Base-by-base conservation (phyloP, 2,329 filamentous ascomycete genomes). In the Penicillium digitatum region DNA sequence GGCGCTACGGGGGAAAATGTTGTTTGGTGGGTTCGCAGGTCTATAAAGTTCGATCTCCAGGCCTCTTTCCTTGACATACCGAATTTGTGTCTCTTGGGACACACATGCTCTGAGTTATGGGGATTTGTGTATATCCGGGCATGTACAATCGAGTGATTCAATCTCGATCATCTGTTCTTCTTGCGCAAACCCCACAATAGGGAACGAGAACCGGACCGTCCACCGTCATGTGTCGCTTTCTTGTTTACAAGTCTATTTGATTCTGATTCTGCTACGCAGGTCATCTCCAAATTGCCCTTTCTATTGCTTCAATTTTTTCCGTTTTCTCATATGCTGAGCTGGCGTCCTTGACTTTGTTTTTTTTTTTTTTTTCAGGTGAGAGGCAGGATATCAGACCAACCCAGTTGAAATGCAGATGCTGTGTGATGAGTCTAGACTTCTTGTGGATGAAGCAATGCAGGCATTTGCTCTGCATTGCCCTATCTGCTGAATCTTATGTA, bases 1-100 rank as follows among this genome's bases (percentile, higher is more conserved):
- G 70, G 70, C 69, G 70, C 69, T 69, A 64, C 52, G 63, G 69
- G 67, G 63, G 64, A 66, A 66, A 68, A 66, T 64, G 57, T 57
- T 66, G 62, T 67, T 69, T 60, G 68, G 63, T 63, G 60, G 65
- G 64, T 66, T 66, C 65, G 59, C 64, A 64, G 60, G 61, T 59
- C 58, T 63, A 63, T 65, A 63, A 56, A 65, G 54, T 58, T 56
- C 55, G 52, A 61, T 62, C 62, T 62, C 55, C 34, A 55, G 58
- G 56, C 61, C 59, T 63, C 38, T 47, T 24, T 24, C 31, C 20
- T 50, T 57, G 53, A 63, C 59, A 62, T 60, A 58, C 57, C 58
- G 56, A 59, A 60, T 54, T 60, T 62, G 53, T 57, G 50, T 39
- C 46, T 46, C n/a, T 35, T 24, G 42, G 54, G 24, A 40, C 52